Evolutionary conservation across 2,329 filamentous ascomycete genomes (phyloP).

Genomic region (Pseudogymnoascus sp.): DNA sequence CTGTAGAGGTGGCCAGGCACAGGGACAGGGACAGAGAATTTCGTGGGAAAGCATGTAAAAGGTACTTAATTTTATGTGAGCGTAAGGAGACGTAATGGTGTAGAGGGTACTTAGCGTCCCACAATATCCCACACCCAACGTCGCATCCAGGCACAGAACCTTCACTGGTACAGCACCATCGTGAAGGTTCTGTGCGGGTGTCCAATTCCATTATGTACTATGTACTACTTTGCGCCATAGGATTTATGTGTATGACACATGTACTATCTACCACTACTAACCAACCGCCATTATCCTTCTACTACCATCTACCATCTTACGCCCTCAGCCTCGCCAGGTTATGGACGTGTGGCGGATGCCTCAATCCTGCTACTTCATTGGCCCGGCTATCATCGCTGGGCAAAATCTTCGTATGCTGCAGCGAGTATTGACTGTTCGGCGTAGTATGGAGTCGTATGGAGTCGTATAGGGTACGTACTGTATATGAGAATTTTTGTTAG

Average conservation of each 20-base stretch:
- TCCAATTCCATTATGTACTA: neutral
- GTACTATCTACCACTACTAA: neutral
- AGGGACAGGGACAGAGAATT: neutral
- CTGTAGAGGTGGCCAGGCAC: neutral
- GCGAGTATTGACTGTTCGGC: neutral
- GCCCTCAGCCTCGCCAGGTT: neutral
- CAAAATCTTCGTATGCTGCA: neutral
- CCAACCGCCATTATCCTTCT: neutral
- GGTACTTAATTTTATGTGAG: neutral
- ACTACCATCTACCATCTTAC: too few relatives aligned
- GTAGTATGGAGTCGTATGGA: neutral
- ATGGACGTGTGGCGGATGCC: neutral
- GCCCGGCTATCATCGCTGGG: conserved; percentile 6
- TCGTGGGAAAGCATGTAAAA: neutral
- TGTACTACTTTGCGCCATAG: neutral
- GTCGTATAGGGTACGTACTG: too few relatives aligned
- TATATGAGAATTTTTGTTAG: neutral
- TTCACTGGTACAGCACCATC: neutral
- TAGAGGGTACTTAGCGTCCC: neutral
- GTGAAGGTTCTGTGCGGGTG: neutral
- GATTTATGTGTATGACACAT: neutral
- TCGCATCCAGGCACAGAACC: neutral
- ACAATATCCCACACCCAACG: neutral
- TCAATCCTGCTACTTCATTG: neutral
- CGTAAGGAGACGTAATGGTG: neutral